A percentile compares a stretch with the other conserved stretches of the same genome.
phyloP scores from a whole-genome alignment of 2,329 filamentous ascomycete species.

The Tolypocladium ophioglossoides region DNA sequence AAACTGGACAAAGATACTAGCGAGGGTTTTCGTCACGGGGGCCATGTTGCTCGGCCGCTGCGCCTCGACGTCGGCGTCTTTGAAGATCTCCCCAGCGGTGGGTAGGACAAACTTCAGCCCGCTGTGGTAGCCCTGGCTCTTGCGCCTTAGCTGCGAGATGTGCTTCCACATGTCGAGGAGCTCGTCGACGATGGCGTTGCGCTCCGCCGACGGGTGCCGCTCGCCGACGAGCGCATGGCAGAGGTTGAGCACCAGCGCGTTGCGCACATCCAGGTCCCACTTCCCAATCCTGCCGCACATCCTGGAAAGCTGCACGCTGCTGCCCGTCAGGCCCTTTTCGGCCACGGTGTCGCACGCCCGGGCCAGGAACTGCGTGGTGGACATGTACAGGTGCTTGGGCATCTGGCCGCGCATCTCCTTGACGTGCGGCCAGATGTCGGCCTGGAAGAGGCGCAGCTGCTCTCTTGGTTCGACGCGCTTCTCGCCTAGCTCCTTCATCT shows the following conservation, averaged over 20 bases:
- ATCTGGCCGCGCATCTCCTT: conserved; percentile 13
- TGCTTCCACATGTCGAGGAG: conserved; percentile 25
- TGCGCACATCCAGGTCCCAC: conserved; percentile 15
- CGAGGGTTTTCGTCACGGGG: conserved; percentile 11
- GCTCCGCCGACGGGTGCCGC: conserved; percentile 6
- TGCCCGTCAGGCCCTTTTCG: conserved; percentile 6
- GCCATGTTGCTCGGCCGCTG: neutral
- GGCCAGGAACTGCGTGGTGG: conserved; percentile 11
- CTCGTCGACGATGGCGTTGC: conserved; percentile 14
- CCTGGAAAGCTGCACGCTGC: conserved; percentile 14
- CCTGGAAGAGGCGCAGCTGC: conserved; percentile 14
- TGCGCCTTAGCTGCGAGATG: conserved; percentile 22
- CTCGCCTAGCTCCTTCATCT: conserved; percentile 15
- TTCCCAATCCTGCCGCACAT: conserved; percentile 15
- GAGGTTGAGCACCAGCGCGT: conserved; percentile 20
- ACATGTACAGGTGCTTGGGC: conserved; percentile 16
- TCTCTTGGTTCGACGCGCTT: conserved; percentile 4
- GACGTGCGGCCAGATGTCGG: conserved; percentile 20
- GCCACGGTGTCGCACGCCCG: conserved; percentile 8
- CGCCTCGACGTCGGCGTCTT: conserved; percentile 1
- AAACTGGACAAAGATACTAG: conserved; percentile 21
- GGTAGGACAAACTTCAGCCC: conserved; percentile 19
- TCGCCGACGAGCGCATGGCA: conserved; percentile 14
- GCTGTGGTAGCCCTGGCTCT: conserved; percentile 9
- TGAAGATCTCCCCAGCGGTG: conserved; percentile 14